A percentile compares a stretch with the other conserved stretches of the same genome.
Conservation (phyloP, 73 alveolate species). For the Uronychia setigera region DNA sequence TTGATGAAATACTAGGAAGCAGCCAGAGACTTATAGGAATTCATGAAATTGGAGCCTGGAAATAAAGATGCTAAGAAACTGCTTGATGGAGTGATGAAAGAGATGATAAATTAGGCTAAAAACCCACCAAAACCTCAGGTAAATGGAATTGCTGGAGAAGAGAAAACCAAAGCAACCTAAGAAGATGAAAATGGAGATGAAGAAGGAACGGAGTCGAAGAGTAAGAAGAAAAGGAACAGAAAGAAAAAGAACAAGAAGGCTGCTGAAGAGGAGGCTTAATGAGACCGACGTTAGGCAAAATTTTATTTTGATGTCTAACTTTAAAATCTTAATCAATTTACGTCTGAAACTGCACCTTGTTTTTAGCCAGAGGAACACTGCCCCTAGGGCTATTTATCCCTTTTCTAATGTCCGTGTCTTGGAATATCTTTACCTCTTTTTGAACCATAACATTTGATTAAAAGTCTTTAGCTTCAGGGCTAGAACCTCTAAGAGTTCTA, state of each 20-base stretch:
- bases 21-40: constrained; percentile 19
- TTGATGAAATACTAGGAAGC: constrained; percentile 9
- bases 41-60: constrained; percentile 17
- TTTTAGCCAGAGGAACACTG: too few relatives aligned
- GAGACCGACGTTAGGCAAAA: too few relatives aligned
- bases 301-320: too few relatives aligned
- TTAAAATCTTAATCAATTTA: too few relatives aligned
- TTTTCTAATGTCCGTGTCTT: too few relatives aligned
- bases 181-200: background rate
- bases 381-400: too few relatives aligned
- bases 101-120: background rate
- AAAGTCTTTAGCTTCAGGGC: too few relatives aligned
- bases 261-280: constrained; percentile 6
- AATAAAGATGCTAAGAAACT: constrained; percentile 23
- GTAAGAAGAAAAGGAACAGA: background rate
- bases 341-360: too few relatives aligned
- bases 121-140: background rate
- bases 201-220: background rate
- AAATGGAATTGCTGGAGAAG: constrained; percentile 16
- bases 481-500: too few relatives aligned
- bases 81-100: constrained; percentile 25
- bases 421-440: too few relatives aligned
- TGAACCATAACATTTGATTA: too few relatives aligned
- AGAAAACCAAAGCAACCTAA: background rate
- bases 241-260: constrained; percentile 10